Conservation (phyloP, 345 rosid genomes). For the Dimocarpus longan region DNA sequence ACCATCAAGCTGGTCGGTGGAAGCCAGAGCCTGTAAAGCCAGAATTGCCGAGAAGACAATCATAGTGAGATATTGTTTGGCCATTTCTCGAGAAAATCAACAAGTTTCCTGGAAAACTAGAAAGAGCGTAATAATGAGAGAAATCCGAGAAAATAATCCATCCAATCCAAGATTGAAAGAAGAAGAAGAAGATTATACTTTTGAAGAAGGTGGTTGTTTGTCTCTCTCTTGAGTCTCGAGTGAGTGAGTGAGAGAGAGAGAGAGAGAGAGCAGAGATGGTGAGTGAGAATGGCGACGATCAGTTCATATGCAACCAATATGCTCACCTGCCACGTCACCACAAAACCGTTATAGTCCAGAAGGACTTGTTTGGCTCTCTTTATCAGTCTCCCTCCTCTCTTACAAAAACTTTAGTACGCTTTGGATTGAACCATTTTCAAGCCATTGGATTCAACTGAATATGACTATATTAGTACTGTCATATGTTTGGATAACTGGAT, state of each 20-base stretch:
- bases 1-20: constrained; percentile 77
- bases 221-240: background rate
- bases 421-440: no score
- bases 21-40: constrained; percentile 40
- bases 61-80: constrained; percentile 22
- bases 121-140: background rate
- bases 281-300: background rate
- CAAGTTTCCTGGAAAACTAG: constrained; percentile 16
- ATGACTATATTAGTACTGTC: no score
- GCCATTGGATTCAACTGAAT: no score
- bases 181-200: background rate
- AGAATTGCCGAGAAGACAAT: constrained; percentile 39
- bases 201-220: background rate
- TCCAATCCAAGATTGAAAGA: background rate
- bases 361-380: background rate
- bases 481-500: no score
- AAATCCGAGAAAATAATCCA: background rate
- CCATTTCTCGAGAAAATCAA: constrained; percentile 34
- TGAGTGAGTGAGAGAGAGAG: background rate
- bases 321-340: constrained; percentile 41
- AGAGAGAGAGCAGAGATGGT: background rate
- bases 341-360: constrained; percentile 40
- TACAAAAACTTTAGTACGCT: no score
- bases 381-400: background rate
- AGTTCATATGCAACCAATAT: background rate